Evolutionary conservation across 495 filamentous ascomycete species (phyloP).

Genomic region (Chaetomium cochliodes): DNA sequence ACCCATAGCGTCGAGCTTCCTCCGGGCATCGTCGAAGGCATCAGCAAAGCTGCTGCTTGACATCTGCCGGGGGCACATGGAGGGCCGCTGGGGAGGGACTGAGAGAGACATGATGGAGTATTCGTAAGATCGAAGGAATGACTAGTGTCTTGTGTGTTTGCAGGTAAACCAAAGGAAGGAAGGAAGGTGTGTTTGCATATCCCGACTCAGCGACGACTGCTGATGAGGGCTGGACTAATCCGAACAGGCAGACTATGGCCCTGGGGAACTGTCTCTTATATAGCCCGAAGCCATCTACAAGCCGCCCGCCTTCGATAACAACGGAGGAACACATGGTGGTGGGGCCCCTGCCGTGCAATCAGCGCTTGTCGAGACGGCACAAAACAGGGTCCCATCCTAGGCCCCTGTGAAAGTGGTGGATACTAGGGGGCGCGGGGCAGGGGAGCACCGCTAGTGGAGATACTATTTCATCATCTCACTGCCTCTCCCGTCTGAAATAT

Average conservation of each 20-base stretch:
- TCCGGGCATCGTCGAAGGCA: slow-evolving; percentile 31
- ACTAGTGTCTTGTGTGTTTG: neutral
- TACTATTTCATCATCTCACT: slow-evolving; percentile 8
- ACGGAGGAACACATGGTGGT: slow-evolving; percentile 15
- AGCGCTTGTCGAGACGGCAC: slow-evolving; percentile 7
- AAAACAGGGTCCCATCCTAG: slow-evolving; percentile 16
- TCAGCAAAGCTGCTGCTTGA: slow-evolving; percentile 37
- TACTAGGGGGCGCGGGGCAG: slow-evolving; percentile 14
- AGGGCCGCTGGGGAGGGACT: slow-evolving; percentile 21
- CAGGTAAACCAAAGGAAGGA: neutral
- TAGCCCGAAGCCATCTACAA: slow-evolving; percentile 14
- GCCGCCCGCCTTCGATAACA: neutral
- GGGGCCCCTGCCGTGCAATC: slow-evolving; percentile 16
- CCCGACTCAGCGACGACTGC: slow-evolving; percentile 2
- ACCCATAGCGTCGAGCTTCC: slow-evolving; percentile 24
- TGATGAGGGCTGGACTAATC: slow-evolving; percentile 8
- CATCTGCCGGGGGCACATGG: slow-evolving; percentile 30
- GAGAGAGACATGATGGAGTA: slow-evolving; percentile 20
- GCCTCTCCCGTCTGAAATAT: neutral
- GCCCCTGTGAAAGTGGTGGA: slow-evolving; percentile 23
- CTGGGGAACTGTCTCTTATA: slow-evolving; percentile 9
- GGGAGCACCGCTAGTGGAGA: slow-evolving; percentile 3
- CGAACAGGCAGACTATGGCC: neutral
- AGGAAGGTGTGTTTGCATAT: slow-evolving; percentile 3
- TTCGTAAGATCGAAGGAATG: slow-evolving; percentile 2